These are phyloP conservation scores for Geum urbanum DNA, from an alignment of 306 rosid species.

Conservation along the genomic window DNA sequence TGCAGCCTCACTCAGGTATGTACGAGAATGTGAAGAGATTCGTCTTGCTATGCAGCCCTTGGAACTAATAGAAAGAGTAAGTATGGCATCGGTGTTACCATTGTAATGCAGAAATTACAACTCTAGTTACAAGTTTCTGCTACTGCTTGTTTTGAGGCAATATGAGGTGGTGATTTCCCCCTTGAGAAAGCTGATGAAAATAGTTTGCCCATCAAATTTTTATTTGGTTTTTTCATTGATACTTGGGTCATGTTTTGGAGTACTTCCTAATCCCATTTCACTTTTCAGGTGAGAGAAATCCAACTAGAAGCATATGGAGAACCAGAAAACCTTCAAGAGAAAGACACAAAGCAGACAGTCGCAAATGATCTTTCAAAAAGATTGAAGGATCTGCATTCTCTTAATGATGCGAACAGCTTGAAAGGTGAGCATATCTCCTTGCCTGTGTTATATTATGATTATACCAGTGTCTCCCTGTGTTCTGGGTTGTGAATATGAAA, in stretches of 20 bases:
- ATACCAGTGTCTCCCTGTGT: not conserved
- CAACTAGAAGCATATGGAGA: conserved; percentile 61
- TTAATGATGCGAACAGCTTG: conserved; percentile 81
- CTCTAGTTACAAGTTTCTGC: not conserved
- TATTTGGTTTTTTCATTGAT: not conserved
- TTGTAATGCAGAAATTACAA: not conserved
- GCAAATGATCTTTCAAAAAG: conserved; percentile 93
- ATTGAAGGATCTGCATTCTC: conserved; percentile 70
- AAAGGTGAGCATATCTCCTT: conserved; percentile 46
- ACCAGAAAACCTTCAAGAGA: conserved; percentile 52
- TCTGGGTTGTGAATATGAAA: not conserved
- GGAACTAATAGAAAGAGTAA: conserved; percentile 87
- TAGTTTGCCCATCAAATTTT: not conserved
- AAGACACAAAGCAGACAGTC: conserved; percentile 71
- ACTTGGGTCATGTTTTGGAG: not conserved
- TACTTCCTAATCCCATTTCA: not conserved
- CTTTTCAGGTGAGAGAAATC: conserved; percentile 77
- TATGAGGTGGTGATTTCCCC: not conserved
- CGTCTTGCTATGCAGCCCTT: conserved; percentile 90
- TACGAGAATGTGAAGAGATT: conserved; percentile 75
- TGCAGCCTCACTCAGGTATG: conserved; percentile 64
- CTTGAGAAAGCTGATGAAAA: not conserved
- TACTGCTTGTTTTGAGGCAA: not conserved
- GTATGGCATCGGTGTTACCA: conserved; percentile 26
- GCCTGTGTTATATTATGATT: conserved; percentile 3